phyloP scores from a whole-genome alignment of 2,329 filamentous ascomycete species.

The Colletotrichum sp. region DNA sequence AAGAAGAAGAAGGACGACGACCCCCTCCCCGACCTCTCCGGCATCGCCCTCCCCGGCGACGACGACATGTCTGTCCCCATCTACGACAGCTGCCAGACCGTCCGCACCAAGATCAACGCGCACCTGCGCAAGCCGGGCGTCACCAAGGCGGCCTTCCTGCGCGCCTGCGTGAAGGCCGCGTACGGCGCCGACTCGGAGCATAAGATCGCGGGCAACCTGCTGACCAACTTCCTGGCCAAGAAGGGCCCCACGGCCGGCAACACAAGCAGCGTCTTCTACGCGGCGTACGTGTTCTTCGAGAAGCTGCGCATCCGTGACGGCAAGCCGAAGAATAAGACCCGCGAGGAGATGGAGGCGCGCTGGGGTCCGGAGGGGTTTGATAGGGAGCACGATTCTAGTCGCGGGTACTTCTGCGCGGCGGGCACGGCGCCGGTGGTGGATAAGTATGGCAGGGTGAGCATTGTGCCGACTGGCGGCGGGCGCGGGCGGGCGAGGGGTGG shows the following conservation, averaged over 20 bases:
- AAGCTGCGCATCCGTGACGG: conserved; percentile 57
- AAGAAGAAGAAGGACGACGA: neutral
- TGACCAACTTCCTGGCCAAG: conserved; percentile 55
- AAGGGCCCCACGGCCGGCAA: conserved; percentile 54
- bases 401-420: neutral
- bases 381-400: neutral
- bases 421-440: conserved; percentile 19
- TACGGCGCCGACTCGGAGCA: conserved; percentile 33
- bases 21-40: conserved; percentile 32
- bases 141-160: conserved; percentile 57
- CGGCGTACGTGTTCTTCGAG: conserved; percentile 64
- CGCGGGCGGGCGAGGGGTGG: neutral
- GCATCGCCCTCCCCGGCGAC: conserved; percentile 52
- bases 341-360: conserved; percentile 54
- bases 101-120: conserved; percentile 61
- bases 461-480: neutral
- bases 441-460: conserved; percentile 22
- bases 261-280: conserved; percentile 55
- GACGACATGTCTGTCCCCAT: conserved; percentile 48
- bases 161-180: conserved; percentile 47
- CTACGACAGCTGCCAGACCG: conserved; percentile 62
- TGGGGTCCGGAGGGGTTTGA: conserved; percentile 32
- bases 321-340: conserved; percentile 56
- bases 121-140: conserved; percentile 51
- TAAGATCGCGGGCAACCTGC: conserved; percentile 46